phyloP scores from a whole-genome alignment of 1,139 yeast genomes.

The Taiozyma sp. region DNA sequence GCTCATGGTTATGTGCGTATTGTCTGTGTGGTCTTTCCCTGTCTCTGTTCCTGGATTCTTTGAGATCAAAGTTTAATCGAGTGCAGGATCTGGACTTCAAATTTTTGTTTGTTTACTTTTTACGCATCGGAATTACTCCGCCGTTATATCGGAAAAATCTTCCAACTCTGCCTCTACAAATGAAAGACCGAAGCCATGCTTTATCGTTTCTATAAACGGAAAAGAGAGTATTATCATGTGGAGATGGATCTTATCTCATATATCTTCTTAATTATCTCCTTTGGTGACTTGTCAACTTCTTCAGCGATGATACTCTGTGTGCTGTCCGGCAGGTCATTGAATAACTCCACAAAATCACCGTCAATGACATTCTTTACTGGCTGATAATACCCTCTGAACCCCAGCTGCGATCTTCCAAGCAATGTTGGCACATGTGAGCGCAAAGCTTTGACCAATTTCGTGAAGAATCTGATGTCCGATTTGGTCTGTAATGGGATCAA shows the following conservation, averaged over 20 bases:
- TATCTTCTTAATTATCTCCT: constrained; percentile 58
- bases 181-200: neutral
- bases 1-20: neutral
- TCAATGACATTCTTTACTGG: constrained; percentile 78
- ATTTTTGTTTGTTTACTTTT: neutral
- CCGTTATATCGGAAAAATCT: neutral
- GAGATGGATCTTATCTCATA: constrained; percentile 47
- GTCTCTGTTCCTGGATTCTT: neutral
- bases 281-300: constrained; percentile 49
- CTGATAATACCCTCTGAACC: constrained; percentile 71
- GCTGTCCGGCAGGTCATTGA: constrained; percentile 33
- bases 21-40: neutral
- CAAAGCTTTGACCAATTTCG: constrained; percentile 48
- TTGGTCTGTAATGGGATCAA: constrained; percentile 62
- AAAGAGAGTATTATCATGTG: constrained; percentile 3
- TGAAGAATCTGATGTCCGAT: constrained; percentile 59
- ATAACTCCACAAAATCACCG: constrained; percentile 80
- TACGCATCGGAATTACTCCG: neutral
- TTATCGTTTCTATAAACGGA: neutral
- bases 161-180: neutral
- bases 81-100: neutral
- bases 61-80: neutral
- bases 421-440: constrained; percentile 30
- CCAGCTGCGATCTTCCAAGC: constrained; percentile 59
- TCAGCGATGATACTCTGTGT: constrained; percentile 46